Conservation (phyloP, 352 stramenopile species). For the Pythium chondricola region DNA sequence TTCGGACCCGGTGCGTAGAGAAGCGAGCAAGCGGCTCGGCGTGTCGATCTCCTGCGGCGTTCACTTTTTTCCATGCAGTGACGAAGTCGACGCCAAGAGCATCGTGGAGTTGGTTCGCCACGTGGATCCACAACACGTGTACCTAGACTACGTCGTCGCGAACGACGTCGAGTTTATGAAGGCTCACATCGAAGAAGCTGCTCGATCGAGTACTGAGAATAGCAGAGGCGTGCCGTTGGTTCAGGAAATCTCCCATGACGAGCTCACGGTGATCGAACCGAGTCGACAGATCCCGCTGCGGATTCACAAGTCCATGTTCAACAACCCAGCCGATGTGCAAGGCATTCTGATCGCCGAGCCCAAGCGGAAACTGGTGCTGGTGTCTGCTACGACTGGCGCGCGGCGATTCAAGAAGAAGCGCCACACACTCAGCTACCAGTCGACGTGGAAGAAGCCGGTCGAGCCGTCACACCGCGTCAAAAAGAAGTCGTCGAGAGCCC, state of each 20-base stretch:
- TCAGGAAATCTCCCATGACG: constrained; percentile 13
- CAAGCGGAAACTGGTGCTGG: constrained; percentile 77
- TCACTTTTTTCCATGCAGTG: constrained; percentile 77
- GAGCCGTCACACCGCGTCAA: constrained; percentile 56
- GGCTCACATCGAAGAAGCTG: constrained; percentile 30
- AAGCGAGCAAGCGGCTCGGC: constrained; percentile 65
- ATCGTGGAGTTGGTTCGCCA: constrained; percentile 69
- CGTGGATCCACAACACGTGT: constrained; percentile 48
- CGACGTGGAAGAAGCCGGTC: constrained; percentile 77
- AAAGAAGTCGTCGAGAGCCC: constrained; percentile 57
- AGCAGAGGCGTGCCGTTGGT: background rate
- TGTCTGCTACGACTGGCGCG: constrained; percentile 55
- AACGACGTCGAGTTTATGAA: constrained; percentile 67
- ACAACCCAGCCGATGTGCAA: constrained; percentile 65
- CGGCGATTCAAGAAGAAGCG: constrained; percentile 83
- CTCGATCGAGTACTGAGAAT: no score
- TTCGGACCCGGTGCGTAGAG: constrained; percentile 61
- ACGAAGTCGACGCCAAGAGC: constrained; percentile 82
- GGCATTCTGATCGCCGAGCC: constrained; percentile 71
- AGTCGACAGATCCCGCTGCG: constrained; percentile 55
- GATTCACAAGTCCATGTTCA: constrained; percentile 85
- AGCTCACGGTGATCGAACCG: constrained; percentile 13
- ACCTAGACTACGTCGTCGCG: constrained; percentile 54
- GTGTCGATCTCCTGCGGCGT: constrained; percentile 67
- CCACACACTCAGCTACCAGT: constrained; percentile 70